phyloP scores from a whole-genome alignment of 108 stramenopile species.

The Seminavis robusta region DNA sequence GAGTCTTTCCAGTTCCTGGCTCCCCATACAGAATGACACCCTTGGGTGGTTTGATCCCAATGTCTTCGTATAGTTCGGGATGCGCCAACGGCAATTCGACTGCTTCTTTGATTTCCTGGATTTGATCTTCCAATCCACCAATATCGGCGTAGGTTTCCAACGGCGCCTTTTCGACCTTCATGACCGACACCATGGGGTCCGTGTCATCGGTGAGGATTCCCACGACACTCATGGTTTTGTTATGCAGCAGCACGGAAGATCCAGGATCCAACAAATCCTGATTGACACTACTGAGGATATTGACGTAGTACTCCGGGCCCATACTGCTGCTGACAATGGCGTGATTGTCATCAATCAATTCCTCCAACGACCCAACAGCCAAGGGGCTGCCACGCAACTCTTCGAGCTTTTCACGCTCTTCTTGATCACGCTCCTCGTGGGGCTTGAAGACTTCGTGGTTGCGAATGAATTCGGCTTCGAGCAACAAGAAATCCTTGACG shows the following conservation, averaged over 20 bases:
- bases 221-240: constrained; percentile 97
- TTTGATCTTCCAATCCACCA: constrained; percentile 97
- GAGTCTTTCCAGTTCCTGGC: constrained; percentile 98
- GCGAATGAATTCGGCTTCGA: constrained; percentile 99
- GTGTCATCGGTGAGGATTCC: constrained; percentile 97
- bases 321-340: constrained; percentile 93
- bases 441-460: constrained; percentile 99
- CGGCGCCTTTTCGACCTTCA: constrained; percentile 99
- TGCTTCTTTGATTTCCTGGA: constrained; percentile 99
- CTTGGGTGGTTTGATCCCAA: constrained; percentile 96
- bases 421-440: constrained; percentile 94
- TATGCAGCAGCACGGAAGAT: constrained; percentile 93
- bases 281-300: constrained; percentile 95
- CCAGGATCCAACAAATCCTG: constrained; percentile 99
- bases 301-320: constrained; percentile 99
- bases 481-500: constrained; percentile 97
- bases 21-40: constrained; percentile 98
- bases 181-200: constrained; percentile 97
- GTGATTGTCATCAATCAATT: constrained; percentile 99
- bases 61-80: constrained; percentile 99
- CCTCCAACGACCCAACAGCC: constrained; percentile 95
- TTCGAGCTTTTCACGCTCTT: constrained; percentile 96
- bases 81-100: constrained; percentile 98
- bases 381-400: constrained; percentile 97
- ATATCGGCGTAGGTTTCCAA: constrained; percentile 98